phyloP scores from a whole-genome alignment of 2,329 filamentous ascomycete genomes.

The Phyllosticta citrichinensis region DNA sequence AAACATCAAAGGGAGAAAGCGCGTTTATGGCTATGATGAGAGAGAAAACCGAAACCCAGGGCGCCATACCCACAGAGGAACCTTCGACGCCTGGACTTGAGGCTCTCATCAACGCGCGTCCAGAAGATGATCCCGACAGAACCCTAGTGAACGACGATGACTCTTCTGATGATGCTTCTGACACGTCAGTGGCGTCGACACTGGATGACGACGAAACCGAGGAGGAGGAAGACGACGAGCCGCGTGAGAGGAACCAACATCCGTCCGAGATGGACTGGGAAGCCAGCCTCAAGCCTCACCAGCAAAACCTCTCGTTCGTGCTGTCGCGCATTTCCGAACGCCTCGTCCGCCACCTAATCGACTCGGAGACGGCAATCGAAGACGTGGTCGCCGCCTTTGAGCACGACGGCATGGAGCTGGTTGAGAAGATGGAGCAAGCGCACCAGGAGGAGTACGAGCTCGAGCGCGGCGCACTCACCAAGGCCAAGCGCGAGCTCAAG shows the following conservation, averaged over 20 bases:
- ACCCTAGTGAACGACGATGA: constrained; percentile 19
- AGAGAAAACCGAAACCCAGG: constrained; percentile 6
- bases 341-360: constrained; percentile 36
- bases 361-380: constrained; percentile 35
- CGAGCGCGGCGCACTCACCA: neutral
- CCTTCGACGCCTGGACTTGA: neutral
- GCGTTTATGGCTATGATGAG: constrained; percentile 4
- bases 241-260: constrained; percentile 8
- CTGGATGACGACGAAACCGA: neutral
- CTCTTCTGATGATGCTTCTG: neutral
- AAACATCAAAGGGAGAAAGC: neutral
- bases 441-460: constrained; percentile 22
- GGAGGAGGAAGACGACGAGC: neutral
- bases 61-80: neutral
- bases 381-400: constrained; percentile 36
- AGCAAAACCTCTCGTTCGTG: constrained; percentile 28
- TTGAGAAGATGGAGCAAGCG: constrained; percentile 32
- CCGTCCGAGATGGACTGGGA: constrained; percentile 30
- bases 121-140: constrained; percentile 12
- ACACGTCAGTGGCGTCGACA: neutral
- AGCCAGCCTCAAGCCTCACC: constrained; percentile 27
- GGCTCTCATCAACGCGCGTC: neutral
- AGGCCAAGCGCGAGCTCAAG: neutral
- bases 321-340: constrained; percentile 32
- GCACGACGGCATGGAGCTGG: constrained; percentile 32